Percentiles rank a stretch among this genome's conserved stretches.
phyloP scores from a whole-genome alignment of 768 basidiomycete species.

The Calocybe gangraenosa region DNA sequence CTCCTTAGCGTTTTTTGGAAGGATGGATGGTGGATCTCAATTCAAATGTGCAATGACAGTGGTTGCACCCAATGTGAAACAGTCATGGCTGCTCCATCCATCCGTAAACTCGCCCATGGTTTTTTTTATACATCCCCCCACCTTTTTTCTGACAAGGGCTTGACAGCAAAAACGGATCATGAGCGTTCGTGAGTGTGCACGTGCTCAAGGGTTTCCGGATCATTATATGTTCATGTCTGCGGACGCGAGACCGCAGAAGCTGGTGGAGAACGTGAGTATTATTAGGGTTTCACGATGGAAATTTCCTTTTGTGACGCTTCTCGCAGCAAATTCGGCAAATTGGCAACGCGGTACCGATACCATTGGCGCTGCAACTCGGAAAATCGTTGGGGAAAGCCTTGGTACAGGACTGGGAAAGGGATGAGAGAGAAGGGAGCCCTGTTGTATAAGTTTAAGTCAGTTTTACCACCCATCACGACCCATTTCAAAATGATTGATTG shows the following conservation, averaged over 20 bases:
- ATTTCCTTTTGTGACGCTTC: not conserved
- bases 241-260: slow-evolving; percentile 27
- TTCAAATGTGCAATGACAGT: slow-evolving; percentile 67
- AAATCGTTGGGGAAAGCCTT: slow-evolving; percentile 41
- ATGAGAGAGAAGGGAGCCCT: slow-evolving; percentile 41
- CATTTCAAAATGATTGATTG: too few species aligned
- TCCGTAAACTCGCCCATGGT: slow-evolving; percentile 19
- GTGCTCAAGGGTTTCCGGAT: slow-evolving; percentile 80
- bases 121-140: not conserved
- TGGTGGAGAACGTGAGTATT: slow-evolving; percentile 49
- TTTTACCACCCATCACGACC: too few species aligned
- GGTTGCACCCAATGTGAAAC: slow-evolving; percentile 47
- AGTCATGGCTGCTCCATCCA: slow-evolving; percentile 40
- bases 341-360: slow-evolving; percentile 76
- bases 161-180: slow-evolving; percentile 70
- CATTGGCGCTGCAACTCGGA: slow-evolving; percentile 62
- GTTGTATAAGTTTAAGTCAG: slow-evolving; percentile 32
- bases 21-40: slow-evolving; percentile 45
- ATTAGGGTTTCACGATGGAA: not conserved
- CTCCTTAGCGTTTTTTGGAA: slow-evolving; percentile 46
- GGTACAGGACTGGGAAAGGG: slow-evolving; percentile 39
- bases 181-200: slow-evolving; percentile 62
- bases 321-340: slow-evolving; percentile 70
- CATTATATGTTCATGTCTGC: slow-evolving; percentile 55
- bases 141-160: not conserved